Evolutionary conservation across 2,329 filamentous ascomycete genomes (phyloP).

Genomic region (Simplicillium aogashimaense): DNA sequence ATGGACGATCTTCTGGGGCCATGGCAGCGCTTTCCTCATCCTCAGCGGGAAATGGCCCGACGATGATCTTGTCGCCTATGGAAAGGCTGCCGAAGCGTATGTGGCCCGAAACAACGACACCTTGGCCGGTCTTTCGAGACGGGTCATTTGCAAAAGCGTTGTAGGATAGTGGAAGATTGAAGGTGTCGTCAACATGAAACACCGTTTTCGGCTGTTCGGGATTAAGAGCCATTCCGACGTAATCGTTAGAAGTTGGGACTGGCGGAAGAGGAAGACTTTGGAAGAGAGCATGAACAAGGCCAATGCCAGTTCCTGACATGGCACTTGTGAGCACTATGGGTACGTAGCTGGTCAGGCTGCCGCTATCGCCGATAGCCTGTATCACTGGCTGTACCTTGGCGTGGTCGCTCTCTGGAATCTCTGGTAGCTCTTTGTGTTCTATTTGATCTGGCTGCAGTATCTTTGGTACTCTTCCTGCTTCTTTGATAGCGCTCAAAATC

Average conservation of each 20-base stretch:
- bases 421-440: constrained; percentile 40
- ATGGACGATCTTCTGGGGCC: constrained; percentile 35
- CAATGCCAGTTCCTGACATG: constrained; percentile 74
- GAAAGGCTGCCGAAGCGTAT: constrained; percentile 69
- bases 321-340: constrained; percentile 85
- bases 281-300: constrained; percentile 72
- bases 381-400: constrained; percentile 48
- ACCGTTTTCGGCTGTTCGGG: constrained; percentile 53
- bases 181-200: constrained; percentile 89
- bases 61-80: constrained; percentile 65
- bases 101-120: constrained; percentile 75
- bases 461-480: constrained; percentile 60
- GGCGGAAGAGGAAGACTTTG: constrained; percentile 62
- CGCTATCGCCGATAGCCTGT: constrained; percentile 33
- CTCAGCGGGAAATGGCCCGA: constrained; percentile 67
- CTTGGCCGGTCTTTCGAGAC: constrained; percentile 27
- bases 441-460: constrained; percentile 53
- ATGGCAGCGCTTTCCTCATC: constrained; percentile 31
- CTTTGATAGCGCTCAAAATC: constrained; percentile 69
- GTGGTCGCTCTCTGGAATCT: constrained; percentile 45
- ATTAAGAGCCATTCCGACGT: constrained; percentile 43
- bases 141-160: constrained; percentile 11
- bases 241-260: constrained; percentile 41
- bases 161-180: constrained; percentile 60
- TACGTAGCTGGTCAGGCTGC: constrained; percentile 43